Base-by-base conservation (phyloP, 805 yeast genomes). In the Dipodascopsis tothii region DNA sequence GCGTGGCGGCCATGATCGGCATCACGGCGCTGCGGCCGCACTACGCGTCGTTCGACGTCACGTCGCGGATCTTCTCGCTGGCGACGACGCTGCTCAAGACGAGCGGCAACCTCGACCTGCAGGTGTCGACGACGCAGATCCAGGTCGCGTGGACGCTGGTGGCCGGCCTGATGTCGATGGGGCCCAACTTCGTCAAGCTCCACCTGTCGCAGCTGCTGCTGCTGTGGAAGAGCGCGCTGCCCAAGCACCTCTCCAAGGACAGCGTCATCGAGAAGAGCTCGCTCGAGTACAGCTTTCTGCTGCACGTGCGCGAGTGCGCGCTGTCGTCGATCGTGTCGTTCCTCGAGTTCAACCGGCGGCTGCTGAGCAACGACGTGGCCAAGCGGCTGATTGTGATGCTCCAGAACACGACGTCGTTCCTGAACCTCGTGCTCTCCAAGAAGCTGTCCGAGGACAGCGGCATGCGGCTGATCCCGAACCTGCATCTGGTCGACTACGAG, bases 91-190 rank as follows among this genome's bases (percentile, higher is more conserved):
- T 71, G 30, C 56, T 72, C n/a, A 71, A 70, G 46, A 38, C 54
- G 18, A 51, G 51, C 18, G 57, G 51, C 17, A 56, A 51, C 36
- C 58, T 51, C 23, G 58, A 49, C 43, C 58, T 58, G 21, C 52
- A 6, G 35, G 61, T 35, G 42, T 68, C 47, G 57, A 65, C 59
- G 57, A 63, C 52, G 59, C 69, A 53, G 57, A 67, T 32, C 39
- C 73, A 38, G 59, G 73, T 35, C 62, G 84, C 71, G 33, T 83
- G 92, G 90, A 69, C 75, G 14, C 55, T 80, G 20, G 56, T 83
- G 19, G 67, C 71, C 47, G 90, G 90, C 2, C 60, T 81, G 3
- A 74, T 82, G 70, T 73, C 78, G 39, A 73, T 75, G 0, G 82
- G 81, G 30, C 70, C 71, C 14, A 63, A 68, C 20, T 73, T 75